Evolutionary conservation across 345 rosid genomes (phyloP).

Genomic region (Geranium rotundifolium): DNA sequence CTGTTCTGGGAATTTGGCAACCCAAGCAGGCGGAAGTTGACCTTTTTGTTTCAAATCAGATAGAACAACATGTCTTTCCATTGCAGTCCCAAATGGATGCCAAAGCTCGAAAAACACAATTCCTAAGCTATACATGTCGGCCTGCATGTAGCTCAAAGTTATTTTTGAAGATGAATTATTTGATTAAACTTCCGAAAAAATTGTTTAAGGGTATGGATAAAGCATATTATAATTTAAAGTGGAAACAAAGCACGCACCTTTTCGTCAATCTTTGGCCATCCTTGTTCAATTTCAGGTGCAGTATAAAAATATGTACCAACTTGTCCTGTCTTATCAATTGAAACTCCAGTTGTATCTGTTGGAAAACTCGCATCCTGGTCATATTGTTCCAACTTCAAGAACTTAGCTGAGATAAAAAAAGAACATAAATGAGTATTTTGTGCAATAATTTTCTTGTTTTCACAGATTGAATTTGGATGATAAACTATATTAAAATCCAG

Average conservation of each 20-base stretch:
- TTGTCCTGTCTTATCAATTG: slow-evolving; percentile 80
- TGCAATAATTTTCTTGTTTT: too few relatives aligned
- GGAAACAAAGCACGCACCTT: slow-evolving; percentile 40
- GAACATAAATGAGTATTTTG: background rate
- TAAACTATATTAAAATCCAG: too few relatives aligned
- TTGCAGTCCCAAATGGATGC: slow-evolving; percentile 90
- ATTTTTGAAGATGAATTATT: background rate
- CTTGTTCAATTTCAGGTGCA: slow-evolving; percentile 98
- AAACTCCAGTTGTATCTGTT: slow-evolving; percentile 54
- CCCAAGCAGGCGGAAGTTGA: slow-evolving; percentile 72
- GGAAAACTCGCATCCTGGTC: slow-evolving; percentile 65
- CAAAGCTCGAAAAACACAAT: slow-evolving; percentile 90
- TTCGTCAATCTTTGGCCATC: slow-evolving; percentile 98
- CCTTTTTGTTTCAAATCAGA: slow-evolving; percentile 81
- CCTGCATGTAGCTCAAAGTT: slow-evolving; percentile 31
- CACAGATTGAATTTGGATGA: too few relatives aligned
- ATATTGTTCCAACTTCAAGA: slow-evolving; percentile 85
- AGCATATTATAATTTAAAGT: slow-evolving; percentile 9
- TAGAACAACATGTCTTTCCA: slow-evolving; percentile 73
- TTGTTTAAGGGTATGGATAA: background rate
- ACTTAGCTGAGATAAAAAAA: slow-evolving; percentile 57
- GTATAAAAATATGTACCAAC: slow-evolving; percentile 94
- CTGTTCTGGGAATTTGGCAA: slow-evolving; percentile 77
- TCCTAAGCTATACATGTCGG: slow-evolving; percentile 96
- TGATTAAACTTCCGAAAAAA: slow-evolving; percentile 3